Conservation (phyloP, 1,139 yeast genomes). For the Saccharomyces hybrid region DNA sequence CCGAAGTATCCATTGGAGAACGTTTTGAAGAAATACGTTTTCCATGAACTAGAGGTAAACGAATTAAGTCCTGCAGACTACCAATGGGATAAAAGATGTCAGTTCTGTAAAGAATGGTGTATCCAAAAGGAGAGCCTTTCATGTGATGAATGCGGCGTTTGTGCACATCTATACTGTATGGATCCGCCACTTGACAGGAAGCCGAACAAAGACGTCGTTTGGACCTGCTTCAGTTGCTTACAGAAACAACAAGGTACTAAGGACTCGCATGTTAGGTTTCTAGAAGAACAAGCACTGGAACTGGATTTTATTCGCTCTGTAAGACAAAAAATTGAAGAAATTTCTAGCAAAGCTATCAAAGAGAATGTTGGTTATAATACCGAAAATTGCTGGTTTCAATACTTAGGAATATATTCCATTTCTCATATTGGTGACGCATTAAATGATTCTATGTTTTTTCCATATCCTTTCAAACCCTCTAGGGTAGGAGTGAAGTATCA, state of each 20-base stretch:
- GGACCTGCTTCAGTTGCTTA: constrained; percentile 85
- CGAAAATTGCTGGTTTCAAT: constrained; percentile 27
- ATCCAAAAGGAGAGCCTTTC: constrained; percentile 63
- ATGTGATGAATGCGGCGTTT: constrained; percentile 68
- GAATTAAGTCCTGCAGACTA: constrained; percentile 3
- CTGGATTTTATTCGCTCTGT: not conserved
- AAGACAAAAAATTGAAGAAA: constrained; percentile 2
- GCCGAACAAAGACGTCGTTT: constrained; percentile 83
- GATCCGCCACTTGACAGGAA: constrained; percentile 76
- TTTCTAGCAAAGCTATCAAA: constrained; percentile 8
- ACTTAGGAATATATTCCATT: constrained; percentile 23
- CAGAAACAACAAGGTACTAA: constrained; percentile 32
- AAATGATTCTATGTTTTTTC: constrained; percentile 14
- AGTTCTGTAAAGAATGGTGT: constrained; percentile 79
- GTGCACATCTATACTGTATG: constrained; percentile 75
- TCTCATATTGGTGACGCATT: constrained; percentile 19
- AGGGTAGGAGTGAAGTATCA: constrained; percentile 26
- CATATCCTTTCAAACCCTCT: constrained; percentile 27
- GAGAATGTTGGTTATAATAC: constrained; percentile 8
- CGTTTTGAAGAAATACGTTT: constrained; percentile 20
- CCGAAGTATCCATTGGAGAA: constrained; percentile 25
- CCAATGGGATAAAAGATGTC: constrained; percentile 45
- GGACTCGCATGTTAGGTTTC: constrained; percentile 11
- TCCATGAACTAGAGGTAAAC: constrained; percentile 6
- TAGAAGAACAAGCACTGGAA: constrained; percentile 7